A percentile compares a stretch with the other conserved stretches of the same genome.
phyloP scores from a whole-genome alignment of 257 asterid genomes.

The Penstemon eatonii region DNA sequence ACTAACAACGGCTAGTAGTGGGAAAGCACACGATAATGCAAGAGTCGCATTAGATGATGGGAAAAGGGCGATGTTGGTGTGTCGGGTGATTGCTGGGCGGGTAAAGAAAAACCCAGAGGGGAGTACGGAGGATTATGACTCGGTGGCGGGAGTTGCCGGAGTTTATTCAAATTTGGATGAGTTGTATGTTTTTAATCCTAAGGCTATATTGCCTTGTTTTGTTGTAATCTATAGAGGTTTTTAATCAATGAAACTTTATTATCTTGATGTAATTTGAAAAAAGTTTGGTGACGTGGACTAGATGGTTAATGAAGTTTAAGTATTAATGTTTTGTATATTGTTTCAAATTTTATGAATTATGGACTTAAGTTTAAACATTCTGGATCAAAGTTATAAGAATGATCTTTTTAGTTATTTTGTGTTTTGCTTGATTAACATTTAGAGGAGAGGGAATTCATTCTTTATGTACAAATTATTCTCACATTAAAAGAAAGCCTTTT shows the following conservation, averaged over 20 bases:
- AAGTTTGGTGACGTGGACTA: slow-evolving; percentile 17
- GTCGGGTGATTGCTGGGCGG: slow-evolving; percentile 85
- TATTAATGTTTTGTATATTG: slow-evolving; percentile 19
- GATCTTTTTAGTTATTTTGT: no score
- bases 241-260: slow-evolving; percentile 28
- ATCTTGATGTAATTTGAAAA: background rate
- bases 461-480: no score
- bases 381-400: no score
- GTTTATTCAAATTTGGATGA: slow-evolving; percentile 80
- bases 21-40: slow-evolving; percentile 73
- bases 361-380: slow-evolving; percentile 1
- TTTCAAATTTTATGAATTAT: slow-evolving; percentile 4
- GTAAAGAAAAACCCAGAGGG: slow-evolving; percentile 71
- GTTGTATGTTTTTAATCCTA: slow-evolving; percentile 70
- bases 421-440: no score
- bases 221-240: slow-evolving; percentile 74
- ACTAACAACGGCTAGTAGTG: slow-evolving; percentile 74
- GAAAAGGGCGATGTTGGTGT: slow-evolving; percentile 82
- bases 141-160: slow-evolving; percentile 63
- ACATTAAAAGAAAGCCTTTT: no score
- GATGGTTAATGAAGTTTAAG: slow-evolving; percentile 26
- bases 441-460: no score
- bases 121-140: slow-evolving; percentile 66
- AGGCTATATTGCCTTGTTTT: slow-evolving; percentile 91
- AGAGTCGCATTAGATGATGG: slow-evolving; percentile 41